These are phyloP conservation scores for Suillus bovinus DNA, from an alignment of 768 basidiomycete species.

Conservation along the genomic window DNA sequence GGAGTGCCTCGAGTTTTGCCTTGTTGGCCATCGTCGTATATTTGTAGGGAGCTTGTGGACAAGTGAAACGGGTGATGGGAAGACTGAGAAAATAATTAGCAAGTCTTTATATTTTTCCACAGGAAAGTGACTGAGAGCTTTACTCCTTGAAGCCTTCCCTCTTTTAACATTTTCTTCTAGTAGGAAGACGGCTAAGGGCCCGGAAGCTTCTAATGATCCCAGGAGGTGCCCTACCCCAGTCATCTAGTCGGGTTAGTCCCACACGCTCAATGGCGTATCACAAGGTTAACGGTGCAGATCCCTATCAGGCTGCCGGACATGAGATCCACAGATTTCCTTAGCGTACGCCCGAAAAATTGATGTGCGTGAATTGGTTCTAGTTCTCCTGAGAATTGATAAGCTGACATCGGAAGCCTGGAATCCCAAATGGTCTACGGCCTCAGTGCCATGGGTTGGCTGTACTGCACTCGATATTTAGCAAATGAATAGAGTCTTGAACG, in stretches of 20 bases:
- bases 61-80: background rate
- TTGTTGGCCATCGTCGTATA: slow-evolving; percentile 15
- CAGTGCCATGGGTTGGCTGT: no score
- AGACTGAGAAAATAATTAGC: background rate
- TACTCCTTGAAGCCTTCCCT: background rate
- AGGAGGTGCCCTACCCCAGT: background rate
- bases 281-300: background rate
- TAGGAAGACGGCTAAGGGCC: background rate
- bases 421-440: no score
- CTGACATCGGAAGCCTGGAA: no score
- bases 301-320: background rate
- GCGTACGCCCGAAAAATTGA: no score
- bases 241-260: background rate
- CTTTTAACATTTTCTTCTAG: background rate
- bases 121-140: background rate
- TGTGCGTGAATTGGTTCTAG: no score
- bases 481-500: no score
- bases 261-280: background rate
- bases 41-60: background rate
- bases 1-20: slow-evolving; percentile 27
- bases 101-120: slow-evolving; percentile 5
- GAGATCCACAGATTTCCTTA: no score
- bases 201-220: background rate
- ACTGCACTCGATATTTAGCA: no score
- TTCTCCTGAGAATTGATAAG: no score